Percentiles rank a stretch among this genome's conserved stretches.
These are phyloP conservation scores for Pseudomonodictys pantanalensis DNA, from an alignment of 495 filamentous ascomycete genomes.

Conservation along the genomic window DNA sequence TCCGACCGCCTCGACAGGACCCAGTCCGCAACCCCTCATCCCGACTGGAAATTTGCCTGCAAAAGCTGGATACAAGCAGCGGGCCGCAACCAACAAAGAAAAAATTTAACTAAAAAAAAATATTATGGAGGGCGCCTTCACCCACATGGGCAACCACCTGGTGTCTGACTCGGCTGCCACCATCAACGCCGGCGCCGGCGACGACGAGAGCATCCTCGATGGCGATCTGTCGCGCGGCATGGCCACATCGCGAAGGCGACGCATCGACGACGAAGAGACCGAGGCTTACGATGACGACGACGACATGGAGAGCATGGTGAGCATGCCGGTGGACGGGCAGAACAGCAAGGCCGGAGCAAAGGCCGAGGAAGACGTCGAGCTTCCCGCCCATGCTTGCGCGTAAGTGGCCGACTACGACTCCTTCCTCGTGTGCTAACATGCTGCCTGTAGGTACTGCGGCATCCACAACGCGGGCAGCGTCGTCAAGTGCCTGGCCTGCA, in stretches of 20 bases:
- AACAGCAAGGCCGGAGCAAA: conserved; percentile 61
- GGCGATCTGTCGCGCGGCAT: conserved; percentile 62
- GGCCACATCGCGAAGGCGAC: conserved; percentile 63
- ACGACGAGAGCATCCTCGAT: conserved; percentile 72
- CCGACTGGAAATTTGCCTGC: no score
- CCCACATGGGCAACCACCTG: conserved; percentile 78
- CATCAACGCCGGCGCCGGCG: conserved; percentile 76
- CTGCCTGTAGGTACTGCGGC: conserved; percentile 75
- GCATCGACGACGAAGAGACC: conserved; percentile 75
- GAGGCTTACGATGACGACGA: conserved; percentile 78
- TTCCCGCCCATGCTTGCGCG: conserved; percentile 95
- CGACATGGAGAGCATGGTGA: conserved; percentile 88
- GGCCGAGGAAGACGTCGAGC: conserved; percentile 82
- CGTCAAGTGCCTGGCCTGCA: conserved; percentile 92
- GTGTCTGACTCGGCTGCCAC: conserved; percentile 68
- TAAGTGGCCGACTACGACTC: conserved; percentile 50
- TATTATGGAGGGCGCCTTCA: conserved; percentile 79
- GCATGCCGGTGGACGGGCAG: conserved; percentile 72
- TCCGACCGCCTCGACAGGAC: no score
- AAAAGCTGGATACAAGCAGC: no score
- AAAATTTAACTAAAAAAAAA: no score
- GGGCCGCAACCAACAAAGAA: no score
- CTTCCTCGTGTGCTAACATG: conserved; percentile 14
- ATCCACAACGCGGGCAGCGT: conserved; percentile 95
- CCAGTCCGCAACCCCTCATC: no score